Evolutionary conservation across 148 eudicot species (phyloP).

Genomic region (Fagopyrum homotropicum): DNA sequence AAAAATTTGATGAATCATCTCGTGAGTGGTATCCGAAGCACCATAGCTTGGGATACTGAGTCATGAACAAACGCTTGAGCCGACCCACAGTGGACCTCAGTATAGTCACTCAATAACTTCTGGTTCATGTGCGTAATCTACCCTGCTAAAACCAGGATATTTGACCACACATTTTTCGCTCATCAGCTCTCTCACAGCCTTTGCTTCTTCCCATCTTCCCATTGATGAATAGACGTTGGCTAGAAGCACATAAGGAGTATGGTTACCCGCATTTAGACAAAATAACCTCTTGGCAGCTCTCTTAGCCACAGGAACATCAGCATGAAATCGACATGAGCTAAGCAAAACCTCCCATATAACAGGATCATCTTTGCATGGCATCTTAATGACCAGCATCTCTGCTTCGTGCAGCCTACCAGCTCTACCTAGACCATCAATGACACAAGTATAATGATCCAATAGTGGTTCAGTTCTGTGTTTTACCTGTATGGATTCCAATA

Average conservation of each 20-base stretch:
- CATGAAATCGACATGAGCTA: conserved; percentile 64
- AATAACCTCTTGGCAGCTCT: conserved; percentile 60
- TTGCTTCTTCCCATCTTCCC: conserved; percentile 77
- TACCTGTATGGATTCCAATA: conserved; percentile 51
- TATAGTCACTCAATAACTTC: neutral
- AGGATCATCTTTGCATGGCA: conserved; percentile 54
- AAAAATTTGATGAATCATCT: neutral
- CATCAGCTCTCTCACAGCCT: conserved; percentile 51
- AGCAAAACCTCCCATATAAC: conserved; percentile 79
- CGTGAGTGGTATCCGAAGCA: neutral
- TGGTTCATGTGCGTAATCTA: conserved; percentile 23
- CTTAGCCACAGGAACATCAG: conserved; percentile 49
- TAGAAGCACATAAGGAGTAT: conserved; percentile 59
- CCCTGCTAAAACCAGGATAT: conserved; percentile 62
- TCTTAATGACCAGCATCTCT: conserved; percentile 39
- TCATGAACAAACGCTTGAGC: neutral
- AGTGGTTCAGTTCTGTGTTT: conserved; percentile 38
- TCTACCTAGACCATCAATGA: conserved; percentile 67
- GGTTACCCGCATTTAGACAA: conserved; percentile 43
- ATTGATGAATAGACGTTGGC: conserved; percentile 61
- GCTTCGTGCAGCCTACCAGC: conserved; percentile 68
- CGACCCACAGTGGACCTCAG: neutral
- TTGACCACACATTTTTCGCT: conserved; percentile 33
- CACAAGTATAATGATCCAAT: conserved; percentile 67
- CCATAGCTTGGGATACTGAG: neutral